These are phyloP conservation scores for Cucurbita maxima DNA, from an alignment of 306 rosid genomes.

Conservation along the genomic window DNA sequence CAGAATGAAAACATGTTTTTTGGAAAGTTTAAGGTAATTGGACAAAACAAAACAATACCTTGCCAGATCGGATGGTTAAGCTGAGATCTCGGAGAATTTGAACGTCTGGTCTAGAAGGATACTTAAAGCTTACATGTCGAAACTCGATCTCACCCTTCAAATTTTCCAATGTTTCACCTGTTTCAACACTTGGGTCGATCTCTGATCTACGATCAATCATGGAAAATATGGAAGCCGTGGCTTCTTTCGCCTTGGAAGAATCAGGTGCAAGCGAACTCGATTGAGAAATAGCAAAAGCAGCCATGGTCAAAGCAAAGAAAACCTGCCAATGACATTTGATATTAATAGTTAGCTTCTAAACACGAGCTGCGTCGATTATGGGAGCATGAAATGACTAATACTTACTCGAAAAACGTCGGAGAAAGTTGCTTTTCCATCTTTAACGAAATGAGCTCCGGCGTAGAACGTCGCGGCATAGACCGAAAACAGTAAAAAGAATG, in stretches of 20 bases:
- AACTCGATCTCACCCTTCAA: slow-evolving; percentile 54
- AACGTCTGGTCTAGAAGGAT: slow-evolving; percentile 50
- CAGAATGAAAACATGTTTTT: slow-evolving; percentile 2
- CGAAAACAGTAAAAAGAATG: slow-evolving; percentile 27
- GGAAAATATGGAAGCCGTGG: slow-evolving; percentile 50
- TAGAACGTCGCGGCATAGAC: slow-evolving; percentile 44
- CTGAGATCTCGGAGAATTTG: slow-evolving; percentile 45
- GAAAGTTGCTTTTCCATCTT: slow-evolving; percentile 32
- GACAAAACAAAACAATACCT: slow-evolving; percentile 20
- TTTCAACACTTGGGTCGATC: slow-evolving; percentile 37
- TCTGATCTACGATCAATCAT: slow-evolving; percentile 51
- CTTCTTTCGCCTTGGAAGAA: slow-evolving; percentile 36
- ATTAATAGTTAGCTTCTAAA: neutral
- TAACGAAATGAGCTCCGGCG: slow-evolving; percentile 44
- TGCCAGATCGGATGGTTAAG: slow-evolving; percentile 44
- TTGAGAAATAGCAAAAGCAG: slow-evolving; percentile 42
- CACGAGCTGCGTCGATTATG: neutral
- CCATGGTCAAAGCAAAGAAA: slow-evolving; percentile 44
- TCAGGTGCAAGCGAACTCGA: slow-evolving; percentile 36
- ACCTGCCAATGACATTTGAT: slow-evolving; percentile 26
- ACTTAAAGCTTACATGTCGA: slow-evolving; percentile 46
- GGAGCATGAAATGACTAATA: neutral
- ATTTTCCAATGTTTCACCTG: slow-evolving; percentile 27
- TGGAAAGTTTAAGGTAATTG: neutral
- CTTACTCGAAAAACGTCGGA: slow-evolving; percentile 45